These are phyloP conservation scores for Stagonosporopsis chrysanthemi DNA, from an alignment of 2,329 filamentous ascomycete genomes.

Conservation along the genomic window DNA sequence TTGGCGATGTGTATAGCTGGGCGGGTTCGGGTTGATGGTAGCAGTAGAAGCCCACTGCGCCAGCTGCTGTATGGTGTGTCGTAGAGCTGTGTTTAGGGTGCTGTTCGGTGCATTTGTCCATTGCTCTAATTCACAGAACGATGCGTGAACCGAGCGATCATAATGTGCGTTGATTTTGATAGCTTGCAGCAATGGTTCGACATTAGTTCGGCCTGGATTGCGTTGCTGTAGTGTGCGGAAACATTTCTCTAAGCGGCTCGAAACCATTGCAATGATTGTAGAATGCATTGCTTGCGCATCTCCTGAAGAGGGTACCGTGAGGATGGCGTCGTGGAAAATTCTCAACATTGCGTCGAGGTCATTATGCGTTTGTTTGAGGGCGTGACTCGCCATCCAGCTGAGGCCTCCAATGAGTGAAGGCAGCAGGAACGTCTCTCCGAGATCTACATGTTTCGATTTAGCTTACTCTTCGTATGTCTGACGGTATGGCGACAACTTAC, in stretches of 20 bases:
- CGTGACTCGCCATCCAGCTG: conserved; percentile 72
- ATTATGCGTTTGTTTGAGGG: conserved; percentile 69
- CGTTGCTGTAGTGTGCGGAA: conserved; percentile 71
- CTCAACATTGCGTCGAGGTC: conserved; percentile 74
- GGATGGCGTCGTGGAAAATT: conserved; percentile 75
- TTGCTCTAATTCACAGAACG: conserved; percentile 71
- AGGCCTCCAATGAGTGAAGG: conserved; percentile 79
- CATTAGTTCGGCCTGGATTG: conserved; percentile 71
- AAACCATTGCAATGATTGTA: conserved; percentile 74
- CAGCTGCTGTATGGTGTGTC: conserved; percentile 68
- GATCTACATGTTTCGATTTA: conserved; percentile 56
- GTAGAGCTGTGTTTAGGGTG: conserved; percentile 66
- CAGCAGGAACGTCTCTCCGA: conserved; percentile 81
- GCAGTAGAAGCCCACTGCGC: conserved; percentile 69
- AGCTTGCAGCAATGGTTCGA: conserved; percentile 72
- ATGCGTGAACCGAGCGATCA: conserved; percentile 68
- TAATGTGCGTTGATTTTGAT: conserved; percentile 66
- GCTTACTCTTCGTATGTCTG: neutral
- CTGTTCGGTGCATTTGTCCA: conserved; percentile 67
- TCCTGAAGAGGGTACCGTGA: conserved; percentile 72
- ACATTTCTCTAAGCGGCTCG: conserved; percentile 71
- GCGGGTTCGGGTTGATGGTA: conserved; percentile 60
- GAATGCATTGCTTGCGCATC: conserved; percentile 76
- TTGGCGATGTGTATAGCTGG: conserved; percentile 76
- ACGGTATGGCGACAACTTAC: conserved; percentile 53